Conservation (phyloP, 2,329 filamentous ascomycete genomes). For the Diplodia corticola region DNA sequence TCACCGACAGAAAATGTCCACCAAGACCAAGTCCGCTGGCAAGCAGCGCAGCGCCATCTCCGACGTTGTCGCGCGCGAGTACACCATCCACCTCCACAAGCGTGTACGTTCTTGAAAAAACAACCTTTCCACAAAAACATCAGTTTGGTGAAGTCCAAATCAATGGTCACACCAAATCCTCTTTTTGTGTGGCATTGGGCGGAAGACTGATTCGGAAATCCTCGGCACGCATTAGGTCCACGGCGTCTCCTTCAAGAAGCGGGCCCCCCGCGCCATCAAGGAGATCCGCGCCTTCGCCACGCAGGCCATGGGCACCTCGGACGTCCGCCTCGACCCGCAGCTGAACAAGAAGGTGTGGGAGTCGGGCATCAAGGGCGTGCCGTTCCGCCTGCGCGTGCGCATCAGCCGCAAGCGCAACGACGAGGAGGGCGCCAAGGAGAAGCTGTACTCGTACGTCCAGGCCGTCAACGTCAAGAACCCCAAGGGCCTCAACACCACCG, state of each 20-base stretch:
- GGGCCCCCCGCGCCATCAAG: constrained; percentile 97
- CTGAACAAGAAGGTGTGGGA: constrained; percentile 99
- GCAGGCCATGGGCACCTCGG: constrained; percentile 94
- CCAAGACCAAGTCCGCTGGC: constrained; percentile 46
- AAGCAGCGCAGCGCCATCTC: constrained; percentile 91
- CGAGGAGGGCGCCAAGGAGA: constrained; percentile 99
- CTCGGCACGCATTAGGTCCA: constrained; percentile 67
- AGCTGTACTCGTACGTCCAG: constrained; percentile 99
- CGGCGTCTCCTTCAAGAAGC: constrained; percentile 99
- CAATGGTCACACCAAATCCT: constrained; percentile 47
- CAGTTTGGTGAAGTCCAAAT: constrained; percentile 72
- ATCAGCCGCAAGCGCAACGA: constrained; percentile 99
- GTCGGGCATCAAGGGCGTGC: constrained; percentile 96
- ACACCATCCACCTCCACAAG: constrained; percentile 99
- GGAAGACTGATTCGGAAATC: constrained; percentile 64
- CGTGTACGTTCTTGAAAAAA: constrained; percentile 67
- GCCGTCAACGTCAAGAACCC: constrained; percentile 99
- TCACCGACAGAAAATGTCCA: constrained; percentile 41
- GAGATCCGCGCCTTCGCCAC: constrained; percentile 95
- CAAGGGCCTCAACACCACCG: constrained; percentile 92
- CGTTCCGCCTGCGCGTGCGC: constrained; percentile 94
- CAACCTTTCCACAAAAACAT: constrained; percentile 37
- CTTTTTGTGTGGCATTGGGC: constrained; percentile 59
- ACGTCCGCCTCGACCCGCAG: constrained; percentile 97
- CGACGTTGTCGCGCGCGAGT: constrained; percentile 99